These are phyloP conservation scores for Chamaecrista fasciculata DNA, from an alignment of 306 rosid genomes.

Conservation along the genomic window DNA sequence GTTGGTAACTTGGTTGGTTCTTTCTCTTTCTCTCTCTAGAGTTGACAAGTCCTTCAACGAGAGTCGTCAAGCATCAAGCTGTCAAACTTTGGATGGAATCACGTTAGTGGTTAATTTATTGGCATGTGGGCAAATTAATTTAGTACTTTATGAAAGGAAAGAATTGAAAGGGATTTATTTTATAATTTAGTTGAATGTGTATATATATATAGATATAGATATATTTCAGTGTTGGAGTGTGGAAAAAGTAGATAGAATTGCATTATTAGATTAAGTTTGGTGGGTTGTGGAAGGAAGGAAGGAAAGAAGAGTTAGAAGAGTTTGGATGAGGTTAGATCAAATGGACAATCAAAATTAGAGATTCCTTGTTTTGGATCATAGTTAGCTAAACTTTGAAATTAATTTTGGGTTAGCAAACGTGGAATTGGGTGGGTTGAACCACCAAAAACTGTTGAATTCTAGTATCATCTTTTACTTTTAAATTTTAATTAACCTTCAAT, in stretches of 20 bases:
- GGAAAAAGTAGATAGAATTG: slow-evolving; percentile 4
- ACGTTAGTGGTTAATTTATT: not conserved
- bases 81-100: slow-evolving; percentile 41
- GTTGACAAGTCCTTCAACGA: slow-evolving; percentile 50
- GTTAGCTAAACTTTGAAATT: slow-evolving; percentile 27
- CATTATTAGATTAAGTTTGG: slow-evolving; percentile 30
- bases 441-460: slow-evolving; percentile 55
- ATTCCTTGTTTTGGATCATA: slow-evolving; percentile 47
- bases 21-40: slow-evolving; percentile 20
- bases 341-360: slow-evolving; percentile 33
- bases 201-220: too few relatives aligned
- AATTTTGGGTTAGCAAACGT: slow-evolving; percentile 1
- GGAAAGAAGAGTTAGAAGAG: slow-evolving; percentile 27
- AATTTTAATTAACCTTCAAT: slow-evolving; percentile 7
- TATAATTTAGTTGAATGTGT: not conserved
- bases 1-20: slow-evolving; percentile 60
- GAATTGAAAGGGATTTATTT: slow-evolving; percentile 1
- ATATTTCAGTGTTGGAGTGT: not conserved
- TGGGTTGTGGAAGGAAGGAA: slow-evolving; percentile 13
- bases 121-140: slow-evolving; percentile 32
- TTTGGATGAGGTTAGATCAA: slow-evolving; percentile 38
- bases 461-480: slow-evolving; percentile 29
- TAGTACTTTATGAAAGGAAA: too few relatives aligned
- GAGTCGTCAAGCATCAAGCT: slow-evolving; percentile 34
- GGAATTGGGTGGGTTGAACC: slow-evolving; percentile 62